phyloP scores from a whole-genome alignment of 1,139 yeast genomes.

The Meyerozyma sp. region DNA sequence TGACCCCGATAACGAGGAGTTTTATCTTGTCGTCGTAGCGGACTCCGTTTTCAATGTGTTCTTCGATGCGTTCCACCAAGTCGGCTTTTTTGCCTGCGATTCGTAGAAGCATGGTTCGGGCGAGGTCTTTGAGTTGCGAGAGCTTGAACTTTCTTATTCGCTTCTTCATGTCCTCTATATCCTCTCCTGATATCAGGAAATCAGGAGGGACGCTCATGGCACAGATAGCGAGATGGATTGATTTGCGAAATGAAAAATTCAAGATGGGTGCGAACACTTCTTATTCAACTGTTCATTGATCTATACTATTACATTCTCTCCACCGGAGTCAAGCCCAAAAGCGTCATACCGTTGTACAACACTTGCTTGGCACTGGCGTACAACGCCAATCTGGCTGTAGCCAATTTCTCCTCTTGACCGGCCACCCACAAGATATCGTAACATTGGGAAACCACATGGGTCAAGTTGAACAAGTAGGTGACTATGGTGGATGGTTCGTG shows the following conservation, averaged over 20 bases:
- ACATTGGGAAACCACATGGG: slow-evolving; percentile 93
- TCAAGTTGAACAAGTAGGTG: slow-evolving; percentile 84
- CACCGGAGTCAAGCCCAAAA: slow-evolving; percentile 94
- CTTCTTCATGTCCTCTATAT: slow-evolving; percentile 1
- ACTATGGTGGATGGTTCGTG: slow-evolving; percentile 93
- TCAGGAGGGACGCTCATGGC: background rate
- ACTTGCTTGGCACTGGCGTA: slow-evolving; percentile 90
- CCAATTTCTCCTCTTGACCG: slow-evolving; percentile 86
- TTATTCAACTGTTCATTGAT: background rate
- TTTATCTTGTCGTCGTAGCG: slow-evolving; percentile 33
- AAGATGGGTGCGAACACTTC: background rate
- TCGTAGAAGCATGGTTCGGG: slow-evolving; percentile 40
- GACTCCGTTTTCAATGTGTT: slow-evolving; percentile 31
- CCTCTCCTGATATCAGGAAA: background rate
- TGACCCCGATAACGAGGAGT: slow-evolving; percentile 36
- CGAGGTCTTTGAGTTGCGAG: slow-evolving; percentile 36
- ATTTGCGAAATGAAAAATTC: background rate
- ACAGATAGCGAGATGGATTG: background rate
- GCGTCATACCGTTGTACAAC: slow-evolving; percentile 81
- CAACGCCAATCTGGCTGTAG: slow-evolving; percentile 88
- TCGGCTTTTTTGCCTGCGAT: slow-evolving; percentile 49
- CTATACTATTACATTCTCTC: slow-evolving; percentile 74
- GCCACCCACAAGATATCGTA: slow-evolving; percentile 97
- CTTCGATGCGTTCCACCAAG: slow-evolving; percentile 39
- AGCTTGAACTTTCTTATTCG: slow-evolving; percentile 13